Evolutionary conservation across 495 filamentous ascomycete species (phyloP), one percentile per base, ranked within the genome.

Genomic region (Annulohypoxylon maeteangense): DNA sequence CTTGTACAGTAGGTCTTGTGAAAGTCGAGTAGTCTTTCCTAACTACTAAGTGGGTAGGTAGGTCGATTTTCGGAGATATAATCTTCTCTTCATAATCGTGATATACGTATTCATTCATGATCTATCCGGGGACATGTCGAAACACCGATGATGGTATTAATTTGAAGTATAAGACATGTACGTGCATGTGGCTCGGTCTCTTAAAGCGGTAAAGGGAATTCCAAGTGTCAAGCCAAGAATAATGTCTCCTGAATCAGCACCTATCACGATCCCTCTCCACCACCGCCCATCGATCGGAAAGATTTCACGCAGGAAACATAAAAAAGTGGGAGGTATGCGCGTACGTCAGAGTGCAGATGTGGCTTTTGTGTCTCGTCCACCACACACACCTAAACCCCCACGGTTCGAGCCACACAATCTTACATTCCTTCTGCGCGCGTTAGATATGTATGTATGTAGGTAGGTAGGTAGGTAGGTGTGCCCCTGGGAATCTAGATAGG

Each of bases 311-410:
- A 22, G 29, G n/a, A n/a, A n/a, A 6, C 27, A 2, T 29, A 40
- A 66, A 42, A 42, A 44, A 51, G 38, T 62, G 54, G 50, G 56
- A 47, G 45, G 42, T 34, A 53, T 31, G 25, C 61, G 32, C 7
- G 50, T 58, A 66, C 68, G 68, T 71, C 68, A 71, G 56, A 31
- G 16, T 66, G 62, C 68, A 71, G 62, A 57, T 51, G 22, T 18
- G 36, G 31, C 20, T 34, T n/a, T n/a, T n/a, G n/a, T 67, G 29
- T 44, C 34, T 42, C 40, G 56, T 62, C n/a, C 25, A 54, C 36
- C 4, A 16, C 36, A 16, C 36, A 7, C 14, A 34, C 16, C n/a
- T n/a, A n/a, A n/a, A 8, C 67, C 59, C 50, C 66, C 51, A 58
- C 58, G 58, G 18, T n/a, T n/a, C n/a, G n/a, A n/a, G 29, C 48